phyloP scores from a whole-genome alignment of 805 yeast species.

The Candida insectorum region DNA sequence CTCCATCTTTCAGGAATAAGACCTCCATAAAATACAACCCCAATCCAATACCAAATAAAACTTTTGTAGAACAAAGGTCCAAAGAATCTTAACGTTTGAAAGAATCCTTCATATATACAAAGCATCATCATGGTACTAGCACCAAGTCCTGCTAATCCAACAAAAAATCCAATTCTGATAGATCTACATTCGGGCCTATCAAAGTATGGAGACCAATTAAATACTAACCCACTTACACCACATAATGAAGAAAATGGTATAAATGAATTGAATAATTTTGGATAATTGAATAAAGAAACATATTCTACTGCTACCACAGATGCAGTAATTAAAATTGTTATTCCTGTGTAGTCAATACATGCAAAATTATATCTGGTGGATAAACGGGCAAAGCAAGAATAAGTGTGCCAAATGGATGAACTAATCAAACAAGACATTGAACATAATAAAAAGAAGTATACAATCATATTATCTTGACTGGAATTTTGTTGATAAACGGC shows the following conservation, averaged over 20 bases:
- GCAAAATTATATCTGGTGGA: constrained; percentile 71
- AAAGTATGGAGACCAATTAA: constrained; percentile 91
- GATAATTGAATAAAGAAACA: constrained; percentile 64
- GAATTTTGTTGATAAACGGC: constrained; percentile 41
- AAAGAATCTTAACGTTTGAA: constrained; percentile 51
- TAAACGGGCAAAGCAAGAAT: constrained; percentile 68
- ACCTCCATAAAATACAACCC: constrained; percentile 84
- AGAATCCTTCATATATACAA: constrained; percentile 52
- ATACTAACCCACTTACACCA: constrained; percentile 67
- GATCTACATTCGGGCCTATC: constrained; percentile 84
- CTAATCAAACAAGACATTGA: constrained; percentile 74
- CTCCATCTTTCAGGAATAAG: constrained; percentile 88
- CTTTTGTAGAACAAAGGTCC: constrained; percentile 67
- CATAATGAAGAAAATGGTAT: constrained; percentile 60
- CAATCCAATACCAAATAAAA: constrained; percentile 69
- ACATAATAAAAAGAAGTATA: constrained; percentile 65
- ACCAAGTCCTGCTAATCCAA: constrained; percentile 76
- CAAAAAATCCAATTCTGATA: constrained; percentile 74
- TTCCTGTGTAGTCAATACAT: constrained; percentile 93
- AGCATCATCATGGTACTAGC: constrained; percentile 58
- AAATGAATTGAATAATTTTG: constrained; percentile 45
- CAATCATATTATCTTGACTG: constrained; percentile 46
- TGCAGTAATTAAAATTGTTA: constrained; percentile 84
- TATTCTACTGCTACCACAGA: constrained; percentile 86
- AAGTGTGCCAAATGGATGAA: constrained; percentile 90